A percentile compares a stretch with the other conserved stretches of the same genome.
These are phyloP conservation scores for Melampsora abietis-canadensis DNA, from an alignment of 1,284 basidiomycete species.

Conservation along the genomic window DNA sequence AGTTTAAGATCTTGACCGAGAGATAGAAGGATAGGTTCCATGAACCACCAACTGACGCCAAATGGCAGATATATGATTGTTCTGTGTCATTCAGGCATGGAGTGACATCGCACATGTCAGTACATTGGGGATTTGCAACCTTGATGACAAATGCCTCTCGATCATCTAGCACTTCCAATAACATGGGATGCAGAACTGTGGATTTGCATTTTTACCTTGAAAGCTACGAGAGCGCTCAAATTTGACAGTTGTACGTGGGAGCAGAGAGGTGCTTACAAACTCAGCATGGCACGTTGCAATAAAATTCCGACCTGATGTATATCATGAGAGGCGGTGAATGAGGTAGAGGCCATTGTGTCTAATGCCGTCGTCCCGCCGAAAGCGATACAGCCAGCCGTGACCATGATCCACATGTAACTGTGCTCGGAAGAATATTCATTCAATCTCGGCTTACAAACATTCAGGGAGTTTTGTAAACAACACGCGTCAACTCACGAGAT, in stretches of 20 bases:
- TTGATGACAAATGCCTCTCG: too few species aligned
- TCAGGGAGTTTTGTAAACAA: conserved; percentile 62
- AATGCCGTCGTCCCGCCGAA: conserved; percentile 71
- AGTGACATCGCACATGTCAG: too few species aligned
- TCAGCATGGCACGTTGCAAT: conserved; percentile 64
- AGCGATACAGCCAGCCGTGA: conserved; percentile 61
- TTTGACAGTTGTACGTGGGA: too few species aligned
- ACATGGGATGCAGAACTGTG: too few species aligned
- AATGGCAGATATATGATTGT: conserved; percentile 62
- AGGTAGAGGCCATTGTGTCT: conserved; percentile 70
- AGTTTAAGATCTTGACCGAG: conserved; percentile 64
- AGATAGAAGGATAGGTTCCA: conserved; percentile 62
- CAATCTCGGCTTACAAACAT: neutral
- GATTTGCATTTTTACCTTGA: too few species aligned
- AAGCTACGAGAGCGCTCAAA: too few species aligned
- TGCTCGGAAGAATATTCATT: neutral
- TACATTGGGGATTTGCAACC: too few species aligned
- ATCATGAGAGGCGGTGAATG: conserved; percentile 67
- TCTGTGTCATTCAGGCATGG: conserved; percentile 49
- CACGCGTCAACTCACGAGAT: conserved; percentile 72
- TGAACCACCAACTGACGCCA: conserved; percentile 62
- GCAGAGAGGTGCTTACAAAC: conserved; percentile 56
- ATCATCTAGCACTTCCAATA: too few species aligned
- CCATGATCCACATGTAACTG: conserved; percentile 13
- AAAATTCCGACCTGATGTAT: conserved; percentile 60